Evolutionary conservation across 768 basidiomycete species (phyloP), one percentile per base, ranked within the genome.

Genomic region (Amylocystis lapponica): DNA sequence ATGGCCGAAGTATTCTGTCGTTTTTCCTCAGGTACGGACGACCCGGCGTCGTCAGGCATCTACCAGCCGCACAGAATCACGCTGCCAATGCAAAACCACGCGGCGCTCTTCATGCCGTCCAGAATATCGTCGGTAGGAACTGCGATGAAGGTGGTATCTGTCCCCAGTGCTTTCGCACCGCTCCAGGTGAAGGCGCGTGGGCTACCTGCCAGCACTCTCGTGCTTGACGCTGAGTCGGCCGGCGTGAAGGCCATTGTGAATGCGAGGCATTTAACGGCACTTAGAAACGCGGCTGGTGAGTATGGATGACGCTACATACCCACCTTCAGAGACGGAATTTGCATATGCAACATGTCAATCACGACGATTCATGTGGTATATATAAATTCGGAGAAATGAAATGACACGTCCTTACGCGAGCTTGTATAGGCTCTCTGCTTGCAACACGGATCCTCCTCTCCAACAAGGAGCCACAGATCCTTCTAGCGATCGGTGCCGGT

Each of bases 31-130:
- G 27, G 42, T n/a, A 17, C 19, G 3, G 17, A n/a, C 16, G 30
- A 8, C 19, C 14, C 46, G 41, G 27, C 44, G 48, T 17, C 52
- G 47, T 32, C 40, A 16, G 47, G 46, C 14, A 43, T 49, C 16
- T 27, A 35, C 20, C 50, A 54, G 26, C 90, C 90, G 3, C 82
- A 77, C 41, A 72, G 91, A 37, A 76, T 73, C 0, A 62, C 69
- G 0, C 58, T 92, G 10, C 65, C 67, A 0, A 78, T 73, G 39
- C 53, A 60, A 7, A 67, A 71, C 32, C 79, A 89, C 51, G 81
- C 72, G 1, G 68, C 75, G 0, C 67, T 96, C 2, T 86, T 91
- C 62, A 95, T 95, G 92, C 90, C 92, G 2, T 78, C 86, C 6
- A 75, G 83, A 20, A 67, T 83, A 9, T 58, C 64, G 6, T 47